Conservation (phyloP, 1,284 basidiomycete genomes). For the Ceratobasidium sp. region DNA sequence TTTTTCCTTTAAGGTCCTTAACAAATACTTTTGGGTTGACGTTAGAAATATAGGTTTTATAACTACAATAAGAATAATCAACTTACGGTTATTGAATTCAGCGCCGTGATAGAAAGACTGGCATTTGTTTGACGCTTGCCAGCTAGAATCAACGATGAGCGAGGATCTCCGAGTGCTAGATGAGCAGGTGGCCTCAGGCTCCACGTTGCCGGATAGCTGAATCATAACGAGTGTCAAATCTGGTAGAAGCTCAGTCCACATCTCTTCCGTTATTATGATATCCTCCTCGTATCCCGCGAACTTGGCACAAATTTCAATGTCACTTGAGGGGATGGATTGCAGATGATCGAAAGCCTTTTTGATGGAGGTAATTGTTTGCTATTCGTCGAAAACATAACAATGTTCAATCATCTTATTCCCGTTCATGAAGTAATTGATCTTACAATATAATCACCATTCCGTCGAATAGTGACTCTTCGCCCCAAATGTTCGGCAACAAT, state of each 20-base stretch:
- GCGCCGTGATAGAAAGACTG: too few species aligned
- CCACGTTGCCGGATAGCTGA: too few species aligned
- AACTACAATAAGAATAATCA: too few species aligned
- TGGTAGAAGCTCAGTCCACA: constrained; percentile 22
- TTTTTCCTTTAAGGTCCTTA: constrained; percentile 25
- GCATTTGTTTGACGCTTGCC: too few species aligned
- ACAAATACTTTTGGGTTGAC: background rate
- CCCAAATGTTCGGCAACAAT: background rate
- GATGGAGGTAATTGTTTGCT: constrained; percentile 17
- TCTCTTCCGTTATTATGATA: constrained; percentile 10
- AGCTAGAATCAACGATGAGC: too few species aligned
- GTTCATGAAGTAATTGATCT: background rate
- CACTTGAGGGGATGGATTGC: background rate
- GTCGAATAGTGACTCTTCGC: background rate
- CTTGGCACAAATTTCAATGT: constrained; percentile 1
- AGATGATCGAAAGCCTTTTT: background rate
- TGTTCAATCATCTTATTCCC: background rate
- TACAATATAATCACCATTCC: constrained; percentile 1
- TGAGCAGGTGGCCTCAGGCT: too few species aligned
- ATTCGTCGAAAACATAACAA: background rate
- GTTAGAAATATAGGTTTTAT: too few species aligned
- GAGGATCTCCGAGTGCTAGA: too few species aligned
- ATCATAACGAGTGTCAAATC: background rate
- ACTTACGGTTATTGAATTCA: too few species aligned
- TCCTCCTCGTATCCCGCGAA: background rate